Percentiles rank a stretch among this genome's conserved stretches.
These are phyloP conservation scores for Tetrapisispora arboricola DNA, from an alignment of 805 yeast genomes.

Conservation along the genomic window DNA sequence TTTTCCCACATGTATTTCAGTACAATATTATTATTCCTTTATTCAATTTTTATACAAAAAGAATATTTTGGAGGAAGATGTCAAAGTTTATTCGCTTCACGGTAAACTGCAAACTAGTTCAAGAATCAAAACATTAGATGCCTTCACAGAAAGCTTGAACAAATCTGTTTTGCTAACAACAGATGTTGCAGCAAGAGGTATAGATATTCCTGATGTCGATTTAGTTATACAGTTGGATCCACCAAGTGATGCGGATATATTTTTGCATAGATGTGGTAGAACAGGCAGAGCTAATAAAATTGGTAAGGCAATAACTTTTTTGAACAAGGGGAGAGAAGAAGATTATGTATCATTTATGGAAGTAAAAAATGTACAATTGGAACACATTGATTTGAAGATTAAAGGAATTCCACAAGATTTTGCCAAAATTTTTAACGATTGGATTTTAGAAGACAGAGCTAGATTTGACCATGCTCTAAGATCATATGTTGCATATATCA, in stretches of 20 bases:
- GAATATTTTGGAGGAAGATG: conserved; percentile 19
- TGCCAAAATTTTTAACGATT: conserved; percentile 31
- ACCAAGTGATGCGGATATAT: conserved; percentile 86
- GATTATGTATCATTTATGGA: conserved; percentile 72
- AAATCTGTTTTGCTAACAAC: conserved; percentile 75
- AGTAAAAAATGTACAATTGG: conserved; percentile 53
- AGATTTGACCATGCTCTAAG: conserved; percentile 73
- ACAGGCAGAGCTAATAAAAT: conserved; percentile 85
- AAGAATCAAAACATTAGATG: conserved; percentile 58
- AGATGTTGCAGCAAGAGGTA: conserved; percentile 97
- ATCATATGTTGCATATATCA: conserved; percentile 73
- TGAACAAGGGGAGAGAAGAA: conserved; percentile 68
- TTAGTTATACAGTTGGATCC: conserved; percentile 90
- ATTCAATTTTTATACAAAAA: conserved; percentile 34
- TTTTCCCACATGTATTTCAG: conserved; percentile 83
- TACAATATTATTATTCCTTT: conserved; percentile 61
- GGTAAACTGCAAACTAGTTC: conserved; percentile 83
- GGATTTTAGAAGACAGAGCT: conserved; percentile 64
- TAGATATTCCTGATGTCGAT: conserved; percentile 92
- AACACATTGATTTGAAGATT: conserved; percentile 26
- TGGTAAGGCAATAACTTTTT: conserved; percentile 70
- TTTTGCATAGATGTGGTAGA: conserved; percentile 89
- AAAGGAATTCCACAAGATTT: conserved; percentile 13
- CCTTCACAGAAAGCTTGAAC: conserved; percentile 40
- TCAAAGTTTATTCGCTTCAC: conserved; percentile 63